Evolutionary conservation across 805 yeast species (phyloP), one percentile per base, ranked within the genome.

Genomic region (Hanseniaspora valbyensis): DNA sequence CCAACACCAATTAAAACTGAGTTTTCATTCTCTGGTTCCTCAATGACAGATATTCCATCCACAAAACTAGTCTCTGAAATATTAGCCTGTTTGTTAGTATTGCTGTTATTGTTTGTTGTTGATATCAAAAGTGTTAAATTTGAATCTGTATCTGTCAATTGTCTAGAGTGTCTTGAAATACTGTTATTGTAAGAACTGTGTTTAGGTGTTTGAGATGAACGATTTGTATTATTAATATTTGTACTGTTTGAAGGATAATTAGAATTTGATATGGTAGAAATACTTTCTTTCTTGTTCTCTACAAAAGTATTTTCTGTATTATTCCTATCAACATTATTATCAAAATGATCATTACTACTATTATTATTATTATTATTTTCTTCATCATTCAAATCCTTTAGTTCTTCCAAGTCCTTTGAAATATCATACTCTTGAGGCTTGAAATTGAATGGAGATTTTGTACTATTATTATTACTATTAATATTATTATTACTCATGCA

Each of bases 401-500:
- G 29, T 12, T 44, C 49, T 24, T 36, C 49, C 16, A 44, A 13
- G 8, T 44, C 42, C 14, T 44, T 44, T 5, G 42, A 19, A 7
- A 44, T 44, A 19, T 44, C 49, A 29, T 44, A 44, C 24, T 44
- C 49, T n/a, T 44, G 49, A 4, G 49, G 41, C 21, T 40, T 44
- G 19, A 44, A 44, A 28, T 44, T 44, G 18, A 44, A 44, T 8
- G 49, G 49, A 7, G 42, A 34, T 19, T 34, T 34, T 18, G 39
- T 4, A 16, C 39, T 14, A 34, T 13, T 19, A n/a, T n/a, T 32
- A n/a, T 10, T 32, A n/a, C 7, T 13, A 16, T 18, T 4, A 16
- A 21, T 14, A 34, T 13, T 19, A n/a, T n/a, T 32, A n/a, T 10
- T 32, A n/a, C 7, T 13, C 4, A 8, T 19, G 39, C 16, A 16